Evolutionary conservation across 1,139 yeast species (phyloP).

Genomic region (Geotrichum australiense): DNA sequence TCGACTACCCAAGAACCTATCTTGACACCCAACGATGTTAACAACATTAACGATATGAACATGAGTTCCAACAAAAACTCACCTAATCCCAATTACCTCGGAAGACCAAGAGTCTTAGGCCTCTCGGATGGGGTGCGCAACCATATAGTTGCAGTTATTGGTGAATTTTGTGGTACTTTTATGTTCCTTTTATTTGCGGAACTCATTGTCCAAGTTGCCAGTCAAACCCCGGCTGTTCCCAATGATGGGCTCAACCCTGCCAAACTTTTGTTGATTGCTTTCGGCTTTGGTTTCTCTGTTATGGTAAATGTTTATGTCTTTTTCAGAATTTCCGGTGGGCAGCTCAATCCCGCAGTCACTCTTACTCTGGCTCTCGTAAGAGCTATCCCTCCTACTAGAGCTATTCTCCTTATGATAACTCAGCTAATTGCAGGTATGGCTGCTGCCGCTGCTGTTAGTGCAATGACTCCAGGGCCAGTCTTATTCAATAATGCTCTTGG

Average conservation of each 20-base stretch:
- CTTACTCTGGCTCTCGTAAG: constrained; percentile 61
- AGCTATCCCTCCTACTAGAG: constrained; percentile 70
- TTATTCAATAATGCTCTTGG: constrained; percentile 68
- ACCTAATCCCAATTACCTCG: constrained; percentile 3
- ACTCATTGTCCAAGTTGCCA: constrained; percentile 79
- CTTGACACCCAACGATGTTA: background rate
- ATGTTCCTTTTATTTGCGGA: constrained; percentile 77
- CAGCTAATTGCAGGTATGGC: constrained; percentile 85
- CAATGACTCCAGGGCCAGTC: constrained; percentile 78
- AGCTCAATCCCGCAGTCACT: constrained; percentile 85
- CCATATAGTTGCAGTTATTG: constrained; percentile 47
- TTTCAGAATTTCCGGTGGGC: constrained; percentile 82
- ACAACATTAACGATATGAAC: too few relatives aligned
- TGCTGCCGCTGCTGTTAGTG: constrained; percentile 86
- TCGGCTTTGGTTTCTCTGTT: constrained; percentile 85
- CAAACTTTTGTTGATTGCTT: constrained; percentile 68
- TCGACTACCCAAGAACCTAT: constrained; percentile 1
- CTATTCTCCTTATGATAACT: constrained; percentile 53
- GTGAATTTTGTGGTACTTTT: constrained; percentile 82
- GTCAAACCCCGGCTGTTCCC: constrained; percentile 49
- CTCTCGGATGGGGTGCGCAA: constrained; percentile 42
- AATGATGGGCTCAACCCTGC: constrained; percentile 52
- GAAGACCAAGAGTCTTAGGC: constrained; percentile 25
- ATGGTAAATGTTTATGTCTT: constrained; percentile 69
- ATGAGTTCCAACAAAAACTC: too few relatives aligned